Conservation (phyloP, 768 basidiomycete species). For the Lactifluus subvellereus region DNA sequence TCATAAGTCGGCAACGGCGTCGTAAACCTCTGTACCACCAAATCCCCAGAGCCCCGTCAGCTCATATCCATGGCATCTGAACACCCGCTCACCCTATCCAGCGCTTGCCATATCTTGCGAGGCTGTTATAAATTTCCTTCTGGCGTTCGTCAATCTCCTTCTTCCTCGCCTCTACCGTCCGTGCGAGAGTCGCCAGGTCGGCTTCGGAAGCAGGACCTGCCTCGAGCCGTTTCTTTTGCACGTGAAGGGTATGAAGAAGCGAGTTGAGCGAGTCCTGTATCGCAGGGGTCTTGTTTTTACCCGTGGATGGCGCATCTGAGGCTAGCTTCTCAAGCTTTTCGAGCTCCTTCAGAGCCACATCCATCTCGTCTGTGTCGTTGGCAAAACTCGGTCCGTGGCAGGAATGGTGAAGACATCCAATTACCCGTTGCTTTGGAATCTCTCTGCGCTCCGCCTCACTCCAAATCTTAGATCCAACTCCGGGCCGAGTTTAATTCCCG, state of each 20-base stretch:
- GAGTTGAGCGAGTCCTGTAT: slow-evolving; percentile 58
- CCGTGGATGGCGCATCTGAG: slow-evolving; percentile 34
- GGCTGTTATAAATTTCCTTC: slow-evolving; percentile 78
- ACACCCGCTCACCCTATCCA: slow-evolving; percentile 72
- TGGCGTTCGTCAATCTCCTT: slow-evolving; percentile 83
- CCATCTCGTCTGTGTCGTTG: slow-evolving; percentile 42
- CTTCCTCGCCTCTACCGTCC: slow-evolving; percentile 63
- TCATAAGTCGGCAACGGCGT: slow-evolving; percentile 62
- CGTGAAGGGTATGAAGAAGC: slow-evolving; percentile 51
- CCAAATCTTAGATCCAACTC: not conserved
- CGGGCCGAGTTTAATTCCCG: not conserved
- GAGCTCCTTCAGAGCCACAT: slow-evolving; percentile 70
- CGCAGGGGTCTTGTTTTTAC: slow-evolving; percentile 47
- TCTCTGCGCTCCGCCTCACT: not conserved
- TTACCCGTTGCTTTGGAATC: too few species aligned
- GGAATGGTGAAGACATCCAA: not conserved
- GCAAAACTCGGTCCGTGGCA: not conserved
- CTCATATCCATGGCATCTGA: slow-evolving; percentile 10
- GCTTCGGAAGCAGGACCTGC: slow-evolving; percentile 45
- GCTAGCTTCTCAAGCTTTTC: slow-evolving; percentile 67
- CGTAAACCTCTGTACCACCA: slow-evolving; percentile 39
- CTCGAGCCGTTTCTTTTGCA: slow-evolving; percentile 48
- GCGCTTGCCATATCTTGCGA: slow-evolving; percentile 75
- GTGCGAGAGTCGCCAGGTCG: slow-evolving; percentile 45
- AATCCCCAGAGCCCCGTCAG: slow-evolving; percentile 7